phyloP scores from a whole-genome alignment of 202 grass and related monocot species.

The Panicum virgatum region DNA sequence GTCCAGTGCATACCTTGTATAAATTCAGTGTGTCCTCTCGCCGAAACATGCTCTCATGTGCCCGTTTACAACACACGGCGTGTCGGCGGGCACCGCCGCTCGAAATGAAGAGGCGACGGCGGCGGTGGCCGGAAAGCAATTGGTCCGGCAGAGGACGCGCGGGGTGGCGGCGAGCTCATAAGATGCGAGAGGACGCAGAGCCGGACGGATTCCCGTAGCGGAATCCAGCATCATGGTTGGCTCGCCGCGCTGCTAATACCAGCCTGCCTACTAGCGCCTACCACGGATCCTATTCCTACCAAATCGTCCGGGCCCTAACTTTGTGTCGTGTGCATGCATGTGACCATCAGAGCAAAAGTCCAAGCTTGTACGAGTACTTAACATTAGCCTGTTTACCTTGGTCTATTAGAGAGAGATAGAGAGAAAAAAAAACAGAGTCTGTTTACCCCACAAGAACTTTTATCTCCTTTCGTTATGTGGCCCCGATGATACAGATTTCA shows the following conservation, averaged over 20 bases:
- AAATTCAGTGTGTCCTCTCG: background rate
- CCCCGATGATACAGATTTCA: background rate
- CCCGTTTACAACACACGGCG: background rate
- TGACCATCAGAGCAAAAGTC: too few species aligned
- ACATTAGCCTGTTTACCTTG: too few species aligned
- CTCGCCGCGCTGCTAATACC: background rate
- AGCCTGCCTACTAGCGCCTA: background rate
- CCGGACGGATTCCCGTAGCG: background rate
- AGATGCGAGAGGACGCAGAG: background rate
- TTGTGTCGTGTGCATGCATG: background rate
- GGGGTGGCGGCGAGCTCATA: background rate
- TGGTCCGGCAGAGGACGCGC: background rate
- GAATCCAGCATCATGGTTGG: background rate
- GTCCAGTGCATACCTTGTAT: background rate
- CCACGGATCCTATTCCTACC: background rate
- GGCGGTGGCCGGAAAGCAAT: background rate
- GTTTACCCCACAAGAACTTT: background rate
- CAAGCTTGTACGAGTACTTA: too few species aligned
- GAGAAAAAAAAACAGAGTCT: background rate
- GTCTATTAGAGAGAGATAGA: too few species aligned
- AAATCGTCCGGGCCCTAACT: background rate
- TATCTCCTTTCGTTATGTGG: background rate
- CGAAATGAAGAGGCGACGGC: background rate
- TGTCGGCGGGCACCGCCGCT: background rate
- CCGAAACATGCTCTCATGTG: background rate